A percentile compares a stretch with the other conserved stretches of the same genome.
Evolutionary conservation across 495 filamentous ascomycete genomes (phyloP).

Genomic region (Pyronema domesticum): DNA sequence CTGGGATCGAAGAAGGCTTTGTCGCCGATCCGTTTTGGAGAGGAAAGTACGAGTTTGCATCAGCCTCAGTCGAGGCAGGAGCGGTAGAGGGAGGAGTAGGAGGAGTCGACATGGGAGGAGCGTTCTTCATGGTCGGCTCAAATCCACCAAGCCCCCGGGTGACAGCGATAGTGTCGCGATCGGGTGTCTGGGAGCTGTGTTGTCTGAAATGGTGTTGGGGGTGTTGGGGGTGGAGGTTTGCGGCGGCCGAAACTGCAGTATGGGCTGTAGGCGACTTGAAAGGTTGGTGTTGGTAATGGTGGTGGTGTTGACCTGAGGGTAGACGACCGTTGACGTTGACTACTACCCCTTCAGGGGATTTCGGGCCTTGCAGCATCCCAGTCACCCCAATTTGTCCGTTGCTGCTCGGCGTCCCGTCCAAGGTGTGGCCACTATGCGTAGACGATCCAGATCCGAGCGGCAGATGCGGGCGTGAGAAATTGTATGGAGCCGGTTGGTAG

Average conservation of each 20-base stretch:
- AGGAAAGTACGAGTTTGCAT: background rate
- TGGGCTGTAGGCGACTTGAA: background rate
- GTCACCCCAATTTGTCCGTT: slow-evolving; percentile 1
- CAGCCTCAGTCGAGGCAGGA: background rate
- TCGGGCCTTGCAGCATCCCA: background rate
- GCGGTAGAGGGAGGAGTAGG: background rate
- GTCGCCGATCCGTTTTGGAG: background rate
- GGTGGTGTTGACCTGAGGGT: background rate
- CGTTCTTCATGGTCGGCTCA: background rate
- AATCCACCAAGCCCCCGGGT: background rate
- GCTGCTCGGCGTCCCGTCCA: background rate
- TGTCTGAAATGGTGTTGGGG: background rate
- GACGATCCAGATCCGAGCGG: slow-evolving; percentile 1
- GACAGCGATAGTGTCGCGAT: background rate
- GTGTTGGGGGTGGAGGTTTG: background rate
- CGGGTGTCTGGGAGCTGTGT: background rate
- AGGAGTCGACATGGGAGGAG: background rate
- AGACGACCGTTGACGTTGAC: background rate
- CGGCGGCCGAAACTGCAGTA: background rate
- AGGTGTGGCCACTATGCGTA: slow-evolving; percentile 1
- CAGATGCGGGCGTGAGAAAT: slow-evolving; percentile 20
- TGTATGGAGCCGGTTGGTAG: slow-evolving; percentile 17
- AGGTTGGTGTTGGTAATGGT: background rate
- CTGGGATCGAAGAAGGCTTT: background rate
- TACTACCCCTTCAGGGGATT: background rate